Conservation (phyloP, 306 rosid species). For the Mucuna pruriens region DNA sequence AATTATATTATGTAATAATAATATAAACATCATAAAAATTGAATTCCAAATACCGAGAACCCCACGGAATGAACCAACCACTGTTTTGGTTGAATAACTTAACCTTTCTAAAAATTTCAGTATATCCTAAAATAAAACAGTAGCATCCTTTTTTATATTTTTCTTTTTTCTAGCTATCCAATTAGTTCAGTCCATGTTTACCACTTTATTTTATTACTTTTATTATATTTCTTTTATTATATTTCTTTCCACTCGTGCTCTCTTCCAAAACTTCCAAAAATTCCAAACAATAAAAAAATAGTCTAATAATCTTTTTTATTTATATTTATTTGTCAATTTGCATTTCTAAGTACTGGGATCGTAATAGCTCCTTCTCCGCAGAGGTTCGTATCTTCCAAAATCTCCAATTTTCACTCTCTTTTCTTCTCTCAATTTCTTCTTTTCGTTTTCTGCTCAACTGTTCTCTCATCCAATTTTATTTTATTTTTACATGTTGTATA, state of each 20-base stretch:
- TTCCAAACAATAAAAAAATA: background rate
- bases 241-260: too few species aligned
- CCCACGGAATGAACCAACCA: too few species aligned
- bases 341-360: conserved; percentile 15
- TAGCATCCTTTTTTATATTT: too few species aligned
- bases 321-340: conserved; percentile 5
- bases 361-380: conserved; percentile 25
- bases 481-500: background rate
- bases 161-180: too few species aligned
- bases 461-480: background rate
- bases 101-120: too few species aligned
- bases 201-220: background rate
- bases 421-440: background rate
- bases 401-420: background rate
- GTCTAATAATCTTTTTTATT: background rate
- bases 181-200: too few species aligned
- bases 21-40: too few species aligned
- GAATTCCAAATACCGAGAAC: too few species aligned
- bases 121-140: too few species aligned
- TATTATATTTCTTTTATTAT: background rate
- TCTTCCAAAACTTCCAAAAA: background rate
- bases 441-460: background rate
- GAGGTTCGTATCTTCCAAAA: conserved; percentile 28
- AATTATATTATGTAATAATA: too few species aligned
- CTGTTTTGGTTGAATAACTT: too few species aligned